A percentile compares a stretch with the other conserved stretches of the same genome.
These are phyloP conservation scores for Candida andamanensis DNA, from an alignment of 805 yeast species.

Conservation along the genomic window DNA sequence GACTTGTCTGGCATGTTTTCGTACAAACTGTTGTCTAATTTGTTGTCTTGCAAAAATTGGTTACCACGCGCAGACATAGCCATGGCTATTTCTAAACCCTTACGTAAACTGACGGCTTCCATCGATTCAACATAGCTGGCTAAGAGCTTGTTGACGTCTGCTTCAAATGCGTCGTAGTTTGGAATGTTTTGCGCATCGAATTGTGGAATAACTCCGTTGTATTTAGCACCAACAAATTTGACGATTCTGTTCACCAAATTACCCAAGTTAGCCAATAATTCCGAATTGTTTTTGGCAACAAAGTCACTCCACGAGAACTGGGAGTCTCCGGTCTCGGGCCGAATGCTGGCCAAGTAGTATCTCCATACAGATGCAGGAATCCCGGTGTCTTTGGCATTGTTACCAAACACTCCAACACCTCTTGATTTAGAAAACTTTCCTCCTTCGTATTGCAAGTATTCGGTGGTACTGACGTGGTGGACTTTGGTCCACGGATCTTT, in stretches of 20 bases:
- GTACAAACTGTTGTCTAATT: conserved; percentile 83
- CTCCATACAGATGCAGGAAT: conserved; percentile 94
- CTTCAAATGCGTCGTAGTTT: conserved; percentile 40
- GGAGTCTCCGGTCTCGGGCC: conserved; percentile 95
- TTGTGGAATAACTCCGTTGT: conserved; percentile 82
- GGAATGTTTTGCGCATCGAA: conserved; percentile 46
- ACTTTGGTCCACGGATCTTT: conserved; percentile 84
- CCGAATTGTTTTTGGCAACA: conserved; percentile 89
- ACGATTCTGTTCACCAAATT: conserved; percentile 92
- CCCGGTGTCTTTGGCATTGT: conserved; percentile 92
- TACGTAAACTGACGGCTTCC: conserved; percentile 78
- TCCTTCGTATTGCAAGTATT: conserved; percentile 94
- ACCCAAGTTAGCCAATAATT: conserved; percentile 92
- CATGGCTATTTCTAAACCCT: conserved; percentile 91
- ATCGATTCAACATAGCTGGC: conserved; percentile 59
- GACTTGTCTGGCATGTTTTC: conserved; percentile 71
- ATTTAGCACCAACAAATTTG: conserved; percentile 85
- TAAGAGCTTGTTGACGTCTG: conserved; percentile 62
- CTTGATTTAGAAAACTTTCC: conserved; percentile 98
- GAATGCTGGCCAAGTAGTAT: conserved; percentile 83
- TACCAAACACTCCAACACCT: conserved; percentile 97
- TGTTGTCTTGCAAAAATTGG: conserved; percentile 91
- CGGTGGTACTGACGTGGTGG: conserved; percentile 90
- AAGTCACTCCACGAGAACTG: conserved; percentile 98
- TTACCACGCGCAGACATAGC: conserved; percentile 88